Evolutionary conservation across 495 filamentous ascomycete genomes (phyloP).

Genomic region (Talaromyces thailandensis): DNA sequence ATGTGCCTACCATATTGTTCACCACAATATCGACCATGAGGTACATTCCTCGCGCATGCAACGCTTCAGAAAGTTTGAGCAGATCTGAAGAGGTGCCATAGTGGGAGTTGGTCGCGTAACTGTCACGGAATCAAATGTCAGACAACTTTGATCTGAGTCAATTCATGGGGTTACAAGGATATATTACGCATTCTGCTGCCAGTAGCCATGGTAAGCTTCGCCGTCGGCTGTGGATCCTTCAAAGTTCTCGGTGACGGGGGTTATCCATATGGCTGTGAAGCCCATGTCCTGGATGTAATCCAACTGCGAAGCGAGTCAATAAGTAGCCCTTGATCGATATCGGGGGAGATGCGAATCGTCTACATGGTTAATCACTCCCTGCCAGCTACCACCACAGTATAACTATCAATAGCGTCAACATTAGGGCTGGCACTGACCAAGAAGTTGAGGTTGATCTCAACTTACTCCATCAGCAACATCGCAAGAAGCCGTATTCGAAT

Average conservation of each 20-base stretch:
- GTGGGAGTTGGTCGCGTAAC: slow-evolving; percentile 51
- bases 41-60: slow-evolving; percentile 56
- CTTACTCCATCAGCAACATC: slow-evolving; percentile 31
- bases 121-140: not conserved
- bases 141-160: slow-evolving; percentile 42
- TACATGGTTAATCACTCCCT: slow-evolving; percentile 51
- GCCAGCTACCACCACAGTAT: slow-evolving; percentile 74
- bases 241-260: slow-evolving; percentile 60
- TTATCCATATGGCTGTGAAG: slow-evolving; percentile 78
- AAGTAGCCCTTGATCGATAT: slow-evolving; percentile 43
- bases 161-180: slow-evolving; percentile 54
- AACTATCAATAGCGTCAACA: slow-evolving; percentile 24
- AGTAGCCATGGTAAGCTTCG: slow-evolving; percentile 66
- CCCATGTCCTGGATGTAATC: slow-evolving; percentile 64
- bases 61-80: slow-evolving; percentile 46
- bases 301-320: slow-evolving; percentile 47
- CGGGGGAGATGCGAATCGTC: not conserved
- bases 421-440: not conserved
- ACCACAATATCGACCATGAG: slow-evolving; percentile 73
- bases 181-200: slow-evolving; percentile 56
- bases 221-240: slow-evolving; percentile 40
- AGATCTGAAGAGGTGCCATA: slow-evolving; percentile 60
- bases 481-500: slow-evolving; percentile 48
- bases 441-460: slow-evolving; percentile 10
- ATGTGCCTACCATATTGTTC: slow-evolving; percentile 64